These are phyloP conservation scores for Leptodermis oblonga DNA, from an alignment of 257 asterid genomes.

Conservation along the genomic window DNA sequence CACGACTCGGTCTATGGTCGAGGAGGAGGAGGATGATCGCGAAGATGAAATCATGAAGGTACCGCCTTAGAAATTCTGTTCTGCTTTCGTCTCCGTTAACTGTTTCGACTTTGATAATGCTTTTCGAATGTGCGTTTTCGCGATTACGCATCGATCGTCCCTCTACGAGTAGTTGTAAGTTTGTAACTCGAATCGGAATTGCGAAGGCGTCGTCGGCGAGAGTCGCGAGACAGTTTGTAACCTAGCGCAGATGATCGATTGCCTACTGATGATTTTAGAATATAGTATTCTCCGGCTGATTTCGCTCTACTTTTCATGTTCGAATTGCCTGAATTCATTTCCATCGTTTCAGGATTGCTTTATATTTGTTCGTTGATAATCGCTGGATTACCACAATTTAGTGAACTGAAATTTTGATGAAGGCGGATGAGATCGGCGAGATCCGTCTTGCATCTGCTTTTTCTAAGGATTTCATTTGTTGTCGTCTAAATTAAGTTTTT, in stretches of 20 bases:
- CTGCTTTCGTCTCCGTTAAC: not conserved
- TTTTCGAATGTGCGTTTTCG: not conserved
- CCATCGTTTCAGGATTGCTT: not conserved
- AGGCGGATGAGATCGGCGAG: not conserved
- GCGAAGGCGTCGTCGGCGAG: not conserved
- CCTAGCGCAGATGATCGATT: not conserved
- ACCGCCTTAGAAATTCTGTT: not conserved
- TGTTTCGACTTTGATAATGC: not conserved
- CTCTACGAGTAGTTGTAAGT: not conserved
- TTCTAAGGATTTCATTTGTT: not conserved
- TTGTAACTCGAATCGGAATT: not conserved
- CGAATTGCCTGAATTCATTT: not conserved
- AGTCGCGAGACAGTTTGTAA: not conserved
- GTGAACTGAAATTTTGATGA: not conserved
- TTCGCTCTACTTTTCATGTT: not conserved
- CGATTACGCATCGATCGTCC: not conserved
- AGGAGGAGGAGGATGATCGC: constrained; percentile 51
- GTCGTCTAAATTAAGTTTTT: not conserved
- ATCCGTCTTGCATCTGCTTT: not conserved
- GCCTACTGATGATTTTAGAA: not conserved
- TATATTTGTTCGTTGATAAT: not conserved
- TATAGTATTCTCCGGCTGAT: not conserved
- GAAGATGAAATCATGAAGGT: constrained; percentile 6
- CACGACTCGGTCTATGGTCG: constrained; percentile 39
- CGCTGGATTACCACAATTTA: not conserved